Evolutionary conservation across 768 basidiomycete species (phyloP).

Genomic region (Filobasidium wieringae): DNA sequence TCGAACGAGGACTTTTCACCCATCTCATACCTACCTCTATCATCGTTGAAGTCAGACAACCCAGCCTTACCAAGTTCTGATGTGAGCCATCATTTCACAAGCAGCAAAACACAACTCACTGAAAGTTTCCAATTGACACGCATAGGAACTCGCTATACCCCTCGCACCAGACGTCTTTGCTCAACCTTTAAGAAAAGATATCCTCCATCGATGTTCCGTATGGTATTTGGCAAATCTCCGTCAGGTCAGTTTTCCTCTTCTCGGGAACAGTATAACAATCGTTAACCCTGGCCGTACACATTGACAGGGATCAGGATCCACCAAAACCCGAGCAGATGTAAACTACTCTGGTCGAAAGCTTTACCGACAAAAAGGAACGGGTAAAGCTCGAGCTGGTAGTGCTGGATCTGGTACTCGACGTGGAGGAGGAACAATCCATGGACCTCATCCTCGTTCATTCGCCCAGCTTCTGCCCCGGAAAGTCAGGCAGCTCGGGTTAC

Average conservation of each 20-base stretch:
- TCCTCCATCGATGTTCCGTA: conserved; percentile 81
- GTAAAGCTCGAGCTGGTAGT: conserved; percentile 80
- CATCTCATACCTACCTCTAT: conserved; percentile 24
- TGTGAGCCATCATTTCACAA: conserved; percentile 15
- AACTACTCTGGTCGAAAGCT: conserved; percentile 80
- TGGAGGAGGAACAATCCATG: conserved; percentile 87
- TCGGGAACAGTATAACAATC: neutral
- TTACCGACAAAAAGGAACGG: conserved; percentile 80
- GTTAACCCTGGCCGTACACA: neutral
- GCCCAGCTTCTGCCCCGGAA: conserved; percentile 85
- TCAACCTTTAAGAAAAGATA: conserved; percentile 78
- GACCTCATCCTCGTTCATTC: conserved; percentile 83
- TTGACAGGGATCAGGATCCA: conserved; percentile 61
- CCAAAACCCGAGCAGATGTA: conserved; percentile 84
- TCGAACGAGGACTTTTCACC: neutral
- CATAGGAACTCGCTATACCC: conserved; percentile 29
- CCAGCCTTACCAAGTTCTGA: conserved; percentile 23
- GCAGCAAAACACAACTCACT: neutral
- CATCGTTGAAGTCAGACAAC: conserved; percentile 26
- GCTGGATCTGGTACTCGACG: conserved; percentile 47
- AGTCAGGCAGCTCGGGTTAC: conserved; percentile 83
- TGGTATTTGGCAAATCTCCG: conserved; percentile 77
- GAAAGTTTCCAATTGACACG: neutral
- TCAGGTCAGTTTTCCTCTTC: conserved; percentile 40
- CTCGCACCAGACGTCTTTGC: conserved; percentile 56